Conservation (phyloP, 2,329 filamentous ascomycete genomes). For the Penicillium aurantiogriseum region DNA sequence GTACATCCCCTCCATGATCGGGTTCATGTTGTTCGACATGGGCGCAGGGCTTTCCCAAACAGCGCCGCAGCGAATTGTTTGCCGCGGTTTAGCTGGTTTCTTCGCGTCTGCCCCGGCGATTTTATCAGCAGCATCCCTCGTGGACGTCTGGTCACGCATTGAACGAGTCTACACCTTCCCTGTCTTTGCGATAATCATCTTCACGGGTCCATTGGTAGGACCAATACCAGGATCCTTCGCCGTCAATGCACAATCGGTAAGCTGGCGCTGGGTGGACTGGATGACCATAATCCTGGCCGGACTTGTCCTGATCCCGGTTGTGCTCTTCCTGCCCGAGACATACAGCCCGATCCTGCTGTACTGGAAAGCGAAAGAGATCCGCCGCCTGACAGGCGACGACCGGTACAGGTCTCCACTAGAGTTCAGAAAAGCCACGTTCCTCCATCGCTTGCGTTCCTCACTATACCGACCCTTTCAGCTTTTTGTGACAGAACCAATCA, state of each 20-base stretch:
- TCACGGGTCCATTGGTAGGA: constrained; percentile 35
- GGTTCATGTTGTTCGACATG: constrained; percentile 52
- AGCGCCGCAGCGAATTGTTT: constrained; percentile 48
- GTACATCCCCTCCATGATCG: constrained; percentile 46
- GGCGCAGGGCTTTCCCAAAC: constrained; percentile 49
- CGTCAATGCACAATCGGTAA: constrained; percentile 34
- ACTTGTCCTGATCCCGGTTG: constrained; percentile 32
- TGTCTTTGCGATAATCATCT: constrained; percentile 49
- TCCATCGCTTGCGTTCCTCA: constrained; percentile 41
- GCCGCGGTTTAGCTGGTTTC: constrained; percentile 51
- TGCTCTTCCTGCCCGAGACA: constrained; percentile 53
- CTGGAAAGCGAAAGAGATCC: constrained; percentile 47
- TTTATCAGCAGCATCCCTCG: constrained; percentile 45
- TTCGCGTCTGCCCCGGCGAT: constrained; percentile 47
- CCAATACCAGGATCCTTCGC: constrained; percentile 50
- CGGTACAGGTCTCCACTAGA: constrained; percentile 51
- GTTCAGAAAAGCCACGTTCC: constrained; percentile 42
- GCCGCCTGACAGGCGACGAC: constrained; percentile 44
- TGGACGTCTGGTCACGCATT: constrained; percentile 48
- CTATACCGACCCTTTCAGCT: constrained; percentile 51
- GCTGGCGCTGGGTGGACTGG: constrained; percentile 52
- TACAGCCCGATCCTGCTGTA: constrained; percentile 49
- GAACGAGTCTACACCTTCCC: constrained; percentile 52
- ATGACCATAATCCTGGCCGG: constrained; percentile 41
- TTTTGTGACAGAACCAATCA: constrained; percentile 45